These are phyloP conservation scores for Trichoderma gracile DNA, from an alignment of 2,329 filamentous ascomycete species.

Conservation along the genomic window DNA sequence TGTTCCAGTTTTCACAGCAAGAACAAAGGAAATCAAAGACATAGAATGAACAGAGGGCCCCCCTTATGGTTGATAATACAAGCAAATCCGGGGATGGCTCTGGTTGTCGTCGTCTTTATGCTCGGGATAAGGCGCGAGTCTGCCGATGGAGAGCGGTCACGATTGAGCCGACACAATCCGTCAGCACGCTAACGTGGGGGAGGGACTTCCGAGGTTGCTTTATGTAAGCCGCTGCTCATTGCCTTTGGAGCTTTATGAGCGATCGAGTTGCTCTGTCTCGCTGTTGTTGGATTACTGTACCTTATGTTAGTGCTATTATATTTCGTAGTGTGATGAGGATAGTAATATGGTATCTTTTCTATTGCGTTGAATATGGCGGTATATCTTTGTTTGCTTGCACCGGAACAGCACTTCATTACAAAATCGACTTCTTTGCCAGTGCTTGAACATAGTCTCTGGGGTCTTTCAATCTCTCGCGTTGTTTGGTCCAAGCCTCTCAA, in stretches of 20 bases:
- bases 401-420: too few relatives aligned
- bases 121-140: slow-evolving; percentile 14
- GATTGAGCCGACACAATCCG: slow-evolving; percentile 39
- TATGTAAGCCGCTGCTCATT: not conserved
- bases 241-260: not conserved
- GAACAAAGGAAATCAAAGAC: too few relatives aligned
- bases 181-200: slow-evolving; percentile 14
- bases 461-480: not conserved
- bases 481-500: rapidly evolving
- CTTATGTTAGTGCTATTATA: too few relatives aligned
- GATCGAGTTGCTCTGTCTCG: not conserved
- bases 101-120: not conserved
- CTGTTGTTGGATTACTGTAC: not conserved
- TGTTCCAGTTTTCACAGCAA: not conserved
- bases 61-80: too few relatives aligned
- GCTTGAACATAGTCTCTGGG: too few relatives aligned
- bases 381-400: too few relatives aligned
- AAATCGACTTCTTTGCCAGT: too few relatives aligned
- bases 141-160: slow-evolving; percentile 33
- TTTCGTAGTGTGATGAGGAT: too few relatives aligned
- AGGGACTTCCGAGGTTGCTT: not conserved
- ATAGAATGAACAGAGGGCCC: too few relatives aligned
- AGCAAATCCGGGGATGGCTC: slow-evolving; percentile 8
- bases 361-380: too few relatives aligned
- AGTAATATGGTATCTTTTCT: too few relatives aligned